Conservation (phyloP, 257 asterid genomes). For the Ophiorrhiza pumila region DNA sequence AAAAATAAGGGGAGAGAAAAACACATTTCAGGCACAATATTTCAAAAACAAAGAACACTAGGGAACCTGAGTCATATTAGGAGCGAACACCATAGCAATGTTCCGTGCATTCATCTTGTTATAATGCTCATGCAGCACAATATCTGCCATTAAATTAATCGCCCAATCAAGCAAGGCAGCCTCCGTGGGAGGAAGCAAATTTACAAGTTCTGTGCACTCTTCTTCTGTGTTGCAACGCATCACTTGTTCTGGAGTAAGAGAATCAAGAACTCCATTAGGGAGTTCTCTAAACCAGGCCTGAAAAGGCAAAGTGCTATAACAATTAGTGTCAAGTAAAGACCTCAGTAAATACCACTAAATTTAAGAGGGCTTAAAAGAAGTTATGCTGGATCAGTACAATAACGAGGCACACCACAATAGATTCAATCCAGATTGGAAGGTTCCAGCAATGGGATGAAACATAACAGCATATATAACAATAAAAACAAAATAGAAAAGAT, state of each 20-base stretch:
- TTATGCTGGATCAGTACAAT: background rate
- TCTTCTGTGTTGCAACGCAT: slow-evolving; percentile 86
- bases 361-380: background rate
- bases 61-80: slow-evolving; percentile 83
- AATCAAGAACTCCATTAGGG: slow-evolving; percentile 75
- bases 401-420: background rate
- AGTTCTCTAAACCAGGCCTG: slow-evolving; percentile 97
- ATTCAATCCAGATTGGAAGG: background rate
- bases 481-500: background rate
- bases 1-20: background rate
- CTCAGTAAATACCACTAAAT: background rate
- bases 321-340: slow-evolving; percentile 1
- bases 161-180: slow-evolving; percentile 79
- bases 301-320: background rate
- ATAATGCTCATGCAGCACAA: slow-evolving; percentile 48
- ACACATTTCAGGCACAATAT: background rate
- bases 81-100: slow-evolving; percentile 93
- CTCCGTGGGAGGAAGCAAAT: slow-evolving; percentile 61
- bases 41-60: background rate
- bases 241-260: slow-evolving; percentile 65
- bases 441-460: background rate
- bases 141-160: slow-evolving; percentile 74
- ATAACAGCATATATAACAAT: background rate
- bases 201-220: slow-evolving; percentile 55
- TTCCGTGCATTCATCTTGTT: slow-evolving; percentile 87